Evolutionary conservation across 2,329 filamentous ascomycete species (phyloP).

Genomic region (Pseudogymnoascus sp.): DNA sequence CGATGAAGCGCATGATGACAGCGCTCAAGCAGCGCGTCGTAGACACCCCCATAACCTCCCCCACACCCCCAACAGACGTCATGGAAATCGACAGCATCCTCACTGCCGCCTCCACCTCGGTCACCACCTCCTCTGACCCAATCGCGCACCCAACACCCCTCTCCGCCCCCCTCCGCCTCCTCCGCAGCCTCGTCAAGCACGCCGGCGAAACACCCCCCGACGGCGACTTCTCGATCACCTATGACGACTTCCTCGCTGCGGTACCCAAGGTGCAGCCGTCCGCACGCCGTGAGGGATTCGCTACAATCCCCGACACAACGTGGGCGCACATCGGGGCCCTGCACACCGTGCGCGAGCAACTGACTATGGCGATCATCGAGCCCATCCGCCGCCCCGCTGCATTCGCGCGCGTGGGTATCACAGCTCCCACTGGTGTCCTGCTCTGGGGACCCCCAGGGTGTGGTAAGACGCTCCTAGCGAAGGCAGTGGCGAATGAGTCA

Average conservation of each 20-base stretch:
- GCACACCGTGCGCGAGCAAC: conserved; percentile 67
- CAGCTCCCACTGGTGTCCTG: conserved; percentile 75
- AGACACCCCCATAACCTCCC: background rate
- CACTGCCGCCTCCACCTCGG: conserved; percentile 7
- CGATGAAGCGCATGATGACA: conserved; percentile 32
- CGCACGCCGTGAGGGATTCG: conserved; percentile 87
- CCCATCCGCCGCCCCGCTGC: conserved; percentile 77
- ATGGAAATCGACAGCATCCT: conserved; percentile 28
- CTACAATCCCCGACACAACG: conserved; percentile 85
- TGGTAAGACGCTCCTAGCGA: conserved; percentile 92
- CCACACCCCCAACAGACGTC: conserved; percentile 10
- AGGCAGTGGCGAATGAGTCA: conserved; percentile 90
- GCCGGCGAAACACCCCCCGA: conserved; percentile 44
- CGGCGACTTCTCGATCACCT: conserved; percentile 51
- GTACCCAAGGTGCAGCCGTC: conserved; percentile 72
- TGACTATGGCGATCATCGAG: conserved; percentile 79
- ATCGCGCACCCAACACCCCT: conserved; percentile 11
- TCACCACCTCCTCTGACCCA: conserved; percentile 20
- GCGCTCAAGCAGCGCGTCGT: conserved; percentile 24
- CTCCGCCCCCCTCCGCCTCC: conserved; percentile 33
- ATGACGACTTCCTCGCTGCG: conserved; percentile 66
- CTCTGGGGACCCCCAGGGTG: conserved; percentile 97
- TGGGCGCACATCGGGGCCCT: conserved; percentile 91
- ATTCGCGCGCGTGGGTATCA: conserved; percentile 71
- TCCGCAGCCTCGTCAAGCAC: conserved; percentile 47